Base-by-base conservation (phyloP, 345 rosid genomes). In the Acer negundo region DNA sequence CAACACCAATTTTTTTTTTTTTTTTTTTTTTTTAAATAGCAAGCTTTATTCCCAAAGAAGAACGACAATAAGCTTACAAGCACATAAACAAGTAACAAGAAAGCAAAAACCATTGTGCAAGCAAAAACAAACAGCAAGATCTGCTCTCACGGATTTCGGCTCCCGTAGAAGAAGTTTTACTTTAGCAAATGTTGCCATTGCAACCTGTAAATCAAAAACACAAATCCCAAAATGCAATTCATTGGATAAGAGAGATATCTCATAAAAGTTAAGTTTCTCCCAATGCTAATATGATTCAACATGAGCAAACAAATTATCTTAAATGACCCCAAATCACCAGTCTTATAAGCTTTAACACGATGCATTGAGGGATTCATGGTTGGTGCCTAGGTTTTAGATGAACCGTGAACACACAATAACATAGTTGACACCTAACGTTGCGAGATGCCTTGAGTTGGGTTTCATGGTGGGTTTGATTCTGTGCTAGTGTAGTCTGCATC, bases 401-500 rank as follows among this genome's bases (percentile, higher is more conserved):
- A 85, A 80, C 83, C 77, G 68, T 71, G 84, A 68, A 75, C 79
- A 85, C 86, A 77, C 88, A 80, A 85, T 35, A 58, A 82, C 90
- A 80, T 58, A 80, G 83, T 84, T 86, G 91, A 84, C 90, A 88
- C 90, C 97, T 93, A 85, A 97, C 98, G 78, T 97, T 98, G 81
- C 99, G 98, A 73, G 99, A 94, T 76, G 99, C 99, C 92, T 97
- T 97, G 87, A 97, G 91, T 75, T 93, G 98, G 62, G n/a, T n/a
- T n/a, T n/a, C n/a, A n/a, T n/a, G n/a, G n/a, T n/a, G n/a, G n/a
- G 85, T 78, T 75, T 80, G 90, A 74, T 67, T 78, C 67, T 71
- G 86, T 13, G 80, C 83, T 55, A 77, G 86, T 64, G 61, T 42
- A 71, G 83, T 70, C 80, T 80, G 82, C 75, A 65, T 65, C 38